phyloP scores from a whole-genome alignment of 2,329 filamentous ascomycete genomes.

The Metarhizium humberi region DNA sequence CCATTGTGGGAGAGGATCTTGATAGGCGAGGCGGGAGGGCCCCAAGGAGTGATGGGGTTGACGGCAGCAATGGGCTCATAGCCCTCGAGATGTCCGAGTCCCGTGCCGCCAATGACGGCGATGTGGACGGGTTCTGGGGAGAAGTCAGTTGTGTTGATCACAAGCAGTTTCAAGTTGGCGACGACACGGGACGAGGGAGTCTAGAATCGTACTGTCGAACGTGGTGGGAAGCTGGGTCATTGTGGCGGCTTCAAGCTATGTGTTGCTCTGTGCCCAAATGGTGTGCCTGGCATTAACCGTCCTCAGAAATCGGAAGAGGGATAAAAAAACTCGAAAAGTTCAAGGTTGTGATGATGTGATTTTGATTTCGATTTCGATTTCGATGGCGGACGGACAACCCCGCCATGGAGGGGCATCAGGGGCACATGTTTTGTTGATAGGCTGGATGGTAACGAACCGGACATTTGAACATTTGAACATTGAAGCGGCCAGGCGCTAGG shows the following conservation, averaged over 20 bases:
- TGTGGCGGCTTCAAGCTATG: slow-evolving; percentile 7
- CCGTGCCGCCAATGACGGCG: slow-evolving; percentile 88
- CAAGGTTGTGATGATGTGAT: not conserved
- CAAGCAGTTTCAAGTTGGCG: slow-evolving; percentile 1
- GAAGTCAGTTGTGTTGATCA: not conserved
- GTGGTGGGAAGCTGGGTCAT: slow-evolving; percentile 48
- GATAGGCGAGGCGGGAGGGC: slow-evolving; percentile 64
- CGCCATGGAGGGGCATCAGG: slow-evolving; percentile 1
- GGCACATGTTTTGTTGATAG: slow-evolving; percentile 3
- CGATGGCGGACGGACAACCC: not conserved
- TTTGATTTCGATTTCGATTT: not conserved
- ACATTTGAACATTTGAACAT: not conserved
- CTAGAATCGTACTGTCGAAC: slow-evolving; percentile 43
- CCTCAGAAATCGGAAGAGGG: not conserved
- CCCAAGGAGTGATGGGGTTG: slow-evolving; percentile 79
- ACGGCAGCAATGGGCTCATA: slow-evolving; percentile 78
- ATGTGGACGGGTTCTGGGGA: slow-evolving; percentile 61
- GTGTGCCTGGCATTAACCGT: not conserved
- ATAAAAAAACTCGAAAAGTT: no score
- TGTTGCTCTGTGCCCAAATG: not conserved
- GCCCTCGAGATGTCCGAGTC: slow-evolving; percentile 76
- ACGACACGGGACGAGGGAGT: not conserved
- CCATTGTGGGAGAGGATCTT: slow-evolving; percentile 81
- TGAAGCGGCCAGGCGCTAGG: not conserved
- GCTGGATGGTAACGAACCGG: not conserved